Evolutionary conservation across 2,329 filamentous ascomycete species (phyloP), one percentile per base, ranked within the genome.

Genomic region (Parasarocladium wereldwijsianum): DNA sequence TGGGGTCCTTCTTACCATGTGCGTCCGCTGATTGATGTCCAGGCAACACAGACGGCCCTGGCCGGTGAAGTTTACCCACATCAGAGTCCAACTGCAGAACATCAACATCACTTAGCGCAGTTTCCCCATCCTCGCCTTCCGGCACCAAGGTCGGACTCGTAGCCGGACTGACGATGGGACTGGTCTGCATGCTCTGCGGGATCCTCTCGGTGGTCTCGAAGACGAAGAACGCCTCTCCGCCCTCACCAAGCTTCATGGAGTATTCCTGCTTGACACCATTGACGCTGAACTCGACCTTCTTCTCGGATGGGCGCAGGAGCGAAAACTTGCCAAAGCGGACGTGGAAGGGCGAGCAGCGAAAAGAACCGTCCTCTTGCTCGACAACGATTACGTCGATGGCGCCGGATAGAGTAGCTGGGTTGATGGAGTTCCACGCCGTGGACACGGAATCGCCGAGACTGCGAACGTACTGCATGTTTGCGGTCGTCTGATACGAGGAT

Each of bases 291-390:
- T 96, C 86, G 46, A 98, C 90, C 70, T 96, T 98, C 60, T 98
- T 98, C 57, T 98, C 90, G 36, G 77, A 94, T 0, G 90, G 90
- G 14, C 90, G 80, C 46, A 98, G 61, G 22, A 98, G 67, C 36
- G 87, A 93, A 62, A 96, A 96, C 60, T 98, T 98, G 54, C 90
- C 90, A 55, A 98, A 98, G 45, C 90, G 85, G 40, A 98, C 90
- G 54, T 98, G 90, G 56, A 98, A 98, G 29, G 90, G 90, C 17
- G 87, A 96, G 58, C 90, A 98, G 40, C 79, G 76, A 34, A 96
- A 67, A 23, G 62, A 65, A 60, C 83, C 90, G 66, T 98, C 90
- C 50, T 87, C 83, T 43, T 92, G 85, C 56, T 98, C 85, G 35
- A 98, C 85, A 32, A 98, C 87, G 42, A 98, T 93, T 43, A 96